Percentiles rank a stretch among this genome's conserved stretches.
Evolutionary conservation across 257 asterid genomes (phyloP).

Genomic region (Petunia axillaris): DNA sequence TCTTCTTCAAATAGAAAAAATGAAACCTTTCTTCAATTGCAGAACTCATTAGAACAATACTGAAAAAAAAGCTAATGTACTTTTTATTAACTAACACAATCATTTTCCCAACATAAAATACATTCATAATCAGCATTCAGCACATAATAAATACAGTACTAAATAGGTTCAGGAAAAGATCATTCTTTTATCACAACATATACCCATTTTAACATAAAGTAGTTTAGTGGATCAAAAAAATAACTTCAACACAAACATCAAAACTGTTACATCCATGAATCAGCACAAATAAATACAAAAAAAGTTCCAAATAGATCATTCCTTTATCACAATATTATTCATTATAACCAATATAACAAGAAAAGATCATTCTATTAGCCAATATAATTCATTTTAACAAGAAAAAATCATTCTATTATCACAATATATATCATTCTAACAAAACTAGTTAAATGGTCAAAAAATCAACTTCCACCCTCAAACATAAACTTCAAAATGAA

Average conservation of each 20-base stretch:
- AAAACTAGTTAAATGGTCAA: neutral
- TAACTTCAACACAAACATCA: no score
- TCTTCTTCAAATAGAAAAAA: neutral
- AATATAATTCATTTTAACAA: no score
- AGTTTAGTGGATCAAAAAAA: no score
- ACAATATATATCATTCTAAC: neutral
- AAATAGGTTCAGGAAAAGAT: no score
- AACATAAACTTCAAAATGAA: neutral
- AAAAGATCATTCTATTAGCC: neutral
- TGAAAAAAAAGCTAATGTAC: neutral
- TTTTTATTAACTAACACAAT: neutral
- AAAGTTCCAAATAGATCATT: no score
- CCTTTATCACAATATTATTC: no score
- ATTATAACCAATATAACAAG: no score
- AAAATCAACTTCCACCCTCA: neutral
- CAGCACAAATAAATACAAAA: no score
- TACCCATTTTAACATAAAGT: no score
- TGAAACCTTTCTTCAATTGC: neutral
- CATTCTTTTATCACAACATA: no score
- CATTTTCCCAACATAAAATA: neutral
- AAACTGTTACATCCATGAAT: no score
- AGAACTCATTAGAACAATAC: slow-evolving; percentile 1
- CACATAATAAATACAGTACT: no score
- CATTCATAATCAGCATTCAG: neutral
- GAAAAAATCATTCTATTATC: neutral